A percentile compares a stretch with the other conserved stretches of the same genome.
These are phyloP conservation scores for Globisporangium nodosum DNA, from an alignment of 352 stramenopile genomes.

Conservation along the genomic window DNA sequence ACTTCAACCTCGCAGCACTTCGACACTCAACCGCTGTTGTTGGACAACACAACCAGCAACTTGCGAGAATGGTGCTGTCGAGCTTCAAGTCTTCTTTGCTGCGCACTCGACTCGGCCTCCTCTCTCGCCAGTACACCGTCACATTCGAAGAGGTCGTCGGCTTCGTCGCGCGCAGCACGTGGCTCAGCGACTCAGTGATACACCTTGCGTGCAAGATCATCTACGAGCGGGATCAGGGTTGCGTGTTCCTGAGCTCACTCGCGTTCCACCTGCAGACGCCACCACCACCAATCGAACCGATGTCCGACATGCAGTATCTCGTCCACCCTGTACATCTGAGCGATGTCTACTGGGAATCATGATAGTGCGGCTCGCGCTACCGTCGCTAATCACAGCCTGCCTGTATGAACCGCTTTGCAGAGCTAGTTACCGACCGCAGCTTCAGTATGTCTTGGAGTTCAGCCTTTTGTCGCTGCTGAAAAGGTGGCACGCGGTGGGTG, in stretches of 20 bases:
- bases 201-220: neutral
- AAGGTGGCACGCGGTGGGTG: neutral
- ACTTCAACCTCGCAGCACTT: neutral
- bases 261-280: neutral
- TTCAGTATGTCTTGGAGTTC: neutral
- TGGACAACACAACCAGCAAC: neutral
- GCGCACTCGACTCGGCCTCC: neutral
- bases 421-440: neutral
- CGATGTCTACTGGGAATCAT: neutral
- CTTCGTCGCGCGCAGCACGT: neutral
- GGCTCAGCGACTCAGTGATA: neutral
- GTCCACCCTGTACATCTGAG: neutral
- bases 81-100: neutral
- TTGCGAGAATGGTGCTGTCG: neutral
- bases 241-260: neutral
- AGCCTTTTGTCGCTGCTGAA: neutral
- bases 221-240: neutral
- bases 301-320: neutral
- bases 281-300: neutral
- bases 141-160: neutral
- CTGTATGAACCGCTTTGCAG: neutral
- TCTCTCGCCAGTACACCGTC: neutral
- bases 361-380: neutral
- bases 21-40: neutral
- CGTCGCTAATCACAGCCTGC: neutral